Conservation (phyloP, 192 early-diverging fungal genomes). For the Coemansia nantahalensis region DNA sequence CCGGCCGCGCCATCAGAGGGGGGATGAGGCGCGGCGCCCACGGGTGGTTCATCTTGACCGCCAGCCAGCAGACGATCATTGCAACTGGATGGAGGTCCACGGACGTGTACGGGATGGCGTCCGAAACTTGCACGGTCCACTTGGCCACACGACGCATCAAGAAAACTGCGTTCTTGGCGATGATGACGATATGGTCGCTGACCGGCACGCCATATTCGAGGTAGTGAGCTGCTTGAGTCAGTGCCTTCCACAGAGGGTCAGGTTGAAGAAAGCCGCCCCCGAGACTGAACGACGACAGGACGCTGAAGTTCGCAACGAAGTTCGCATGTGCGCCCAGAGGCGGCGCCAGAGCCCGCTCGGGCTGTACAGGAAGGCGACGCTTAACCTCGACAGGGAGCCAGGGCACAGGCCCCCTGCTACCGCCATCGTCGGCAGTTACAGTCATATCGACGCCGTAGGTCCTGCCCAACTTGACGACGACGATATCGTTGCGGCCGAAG, state of each 20-base stretch:
- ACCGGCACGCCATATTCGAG: not conserved
- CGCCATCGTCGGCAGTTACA: not conserved
- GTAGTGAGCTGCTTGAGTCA: not conserved
- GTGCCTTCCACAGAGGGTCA: not conserved
- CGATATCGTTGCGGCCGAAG: not conserved
- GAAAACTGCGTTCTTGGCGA: slow-evolving; percentile 1
- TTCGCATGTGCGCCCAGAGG: too few species aligned
- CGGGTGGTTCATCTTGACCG: not conserved
- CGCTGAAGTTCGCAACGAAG: not conserved
- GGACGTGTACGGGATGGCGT: not conserved
- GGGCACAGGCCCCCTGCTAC: not conserved
- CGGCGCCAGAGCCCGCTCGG: not conserved
- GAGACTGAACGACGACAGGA: not conserved
- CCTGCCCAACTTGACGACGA: not conserved
- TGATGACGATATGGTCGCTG: not conserved
- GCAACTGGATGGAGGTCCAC: not conserved
- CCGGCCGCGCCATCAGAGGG: not conserved
- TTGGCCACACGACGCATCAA: not conserved
- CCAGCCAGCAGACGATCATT: not conserved
- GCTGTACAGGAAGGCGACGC: not conserved
- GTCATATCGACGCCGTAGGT: not conserved
- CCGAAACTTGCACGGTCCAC: not conserved
- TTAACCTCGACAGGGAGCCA: too few species aligned
- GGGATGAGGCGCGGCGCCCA: not conserved
- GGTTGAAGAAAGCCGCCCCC: not conserved